These are phyloP conservation scores for Fusarium beomiforme DNA, from an alignment of 2,329 filamentous ascomycete genomes.

Conservation along the genomic window DNA sequence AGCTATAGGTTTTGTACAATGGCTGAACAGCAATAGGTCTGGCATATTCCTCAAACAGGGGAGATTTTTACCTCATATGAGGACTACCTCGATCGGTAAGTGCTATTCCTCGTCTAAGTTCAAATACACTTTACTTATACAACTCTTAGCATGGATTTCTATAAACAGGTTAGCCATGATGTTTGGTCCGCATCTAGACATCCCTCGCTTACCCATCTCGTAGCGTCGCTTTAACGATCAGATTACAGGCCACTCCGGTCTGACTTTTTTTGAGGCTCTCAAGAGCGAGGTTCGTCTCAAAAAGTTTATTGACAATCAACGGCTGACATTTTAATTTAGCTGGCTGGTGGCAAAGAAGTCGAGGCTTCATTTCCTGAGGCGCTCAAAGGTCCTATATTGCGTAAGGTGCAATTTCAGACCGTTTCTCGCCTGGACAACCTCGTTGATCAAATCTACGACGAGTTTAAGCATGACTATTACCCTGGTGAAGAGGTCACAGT, in stretches of 20 bases:
- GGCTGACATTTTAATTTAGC: conserved; percentile 56
- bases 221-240: conserved; percentile 93
- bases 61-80: conserved; percentile 93
- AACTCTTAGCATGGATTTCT: conserved; percentile 81
- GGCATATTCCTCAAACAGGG: conserved; percentile 88
- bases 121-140: conserved; percentile 23
- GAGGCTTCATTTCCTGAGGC: conserved; percentile 92
- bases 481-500: conserved; percentile 87
- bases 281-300: conserved; percentile 80
- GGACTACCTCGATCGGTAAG: conserved; percentile 83
- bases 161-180: conserved; percentile 75
- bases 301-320: background rate
- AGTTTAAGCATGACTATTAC: conserved; percentile 91
- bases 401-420: conserved; percentile 90
- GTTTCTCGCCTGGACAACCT: conserved; percentile 88
- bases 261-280: conserved; percentile 92
- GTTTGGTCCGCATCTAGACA: background rate
- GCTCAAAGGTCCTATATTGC: conserved; percentile 88
- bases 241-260: conserved; percentile 90
- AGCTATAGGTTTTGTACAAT: conserved; percentile 4
- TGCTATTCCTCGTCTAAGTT: conserved; percentile 21
- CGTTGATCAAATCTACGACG: conserved; percentile 74
- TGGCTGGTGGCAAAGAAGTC: conserved; percentile 84
- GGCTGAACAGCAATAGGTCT: conserved; percentile 70
- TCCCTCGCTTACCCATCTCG: conserved; percentile 28